A percentile compares a stretch with the other conserved stretches of the same genome.
phyloP scores from a whole-genome alignment of 805 yeast genomes.

The Myxozyma geophila region DNA sequence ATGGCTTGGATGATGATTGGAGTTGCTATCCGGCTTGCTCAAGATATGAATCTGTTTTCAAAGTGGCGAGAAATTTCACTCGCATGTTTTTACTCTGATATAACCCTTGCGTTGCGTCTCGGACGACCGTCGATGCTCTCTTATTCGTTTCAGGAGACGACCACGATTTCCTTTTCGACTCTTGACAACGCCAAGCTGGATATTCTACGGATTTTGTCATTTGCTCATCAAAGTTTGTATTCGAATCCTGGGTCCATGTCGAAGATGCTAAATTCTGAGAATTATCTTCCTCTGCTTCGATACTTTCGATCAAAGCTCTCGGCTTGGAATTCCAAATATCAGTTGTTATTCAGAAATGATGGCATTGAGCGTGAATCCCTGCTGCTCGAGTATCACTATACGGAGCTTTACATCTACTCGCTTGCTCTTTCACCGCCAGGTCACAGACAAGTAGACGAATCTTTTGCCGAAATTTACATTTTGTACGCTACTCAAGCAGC shows the following conservation, averaged over 20 bases:
- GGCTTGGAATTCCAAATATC: constrained; percentile 74
- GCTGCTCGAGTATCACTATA: constrained; percentile 81
- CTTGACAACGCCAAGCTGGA: constrained; percentile 80
- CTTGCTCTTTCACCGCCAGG: constrained; percentile 65
- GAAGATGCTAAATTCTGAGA: constrained; percentile 43
- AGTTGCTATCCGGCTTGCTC: constrained; percentile 81
- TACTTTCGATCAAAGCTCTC: constrained; percentile 77
- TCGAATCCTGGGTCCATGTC: constrained; percentile 50
- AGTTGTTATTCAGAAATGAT: constrained; percentile 52
- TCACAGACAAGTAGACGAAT: constrained; percentile 45
- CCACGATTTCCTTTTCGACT: constrained; percentile 57
- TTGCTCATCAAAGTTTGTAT: constrained; percentile 84
- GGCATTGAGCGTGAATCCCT: constrained; percentile 69
- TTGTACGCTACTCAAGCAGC: constrained; percentile 85
- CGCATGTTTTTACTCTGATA: constrained; percentile 85
- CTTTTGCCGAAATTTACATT: constrained; percentile 75
- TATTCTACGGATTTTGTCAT: constrained; percentile 72
- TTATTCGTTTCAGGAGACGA: constrained; percentile 64
- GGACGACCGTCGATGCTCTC: constrained; percentile 79
- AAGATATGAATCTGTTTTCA: constrained; percentile 81
- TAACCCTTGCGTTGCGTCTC: constrained; percentile 78
- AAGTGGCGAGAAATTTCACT: constrained; percentile 72
- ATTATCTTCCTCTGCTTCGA: constrained; percentile 67
- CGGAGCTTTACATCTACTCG: constrained; percentile 82
- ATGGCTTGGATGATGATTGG: constrained; percentile 96